Evolutionary conservation across 352 stramenopile species (phyloP).

Genomic region (Phytophthora crassamura): DNA sequence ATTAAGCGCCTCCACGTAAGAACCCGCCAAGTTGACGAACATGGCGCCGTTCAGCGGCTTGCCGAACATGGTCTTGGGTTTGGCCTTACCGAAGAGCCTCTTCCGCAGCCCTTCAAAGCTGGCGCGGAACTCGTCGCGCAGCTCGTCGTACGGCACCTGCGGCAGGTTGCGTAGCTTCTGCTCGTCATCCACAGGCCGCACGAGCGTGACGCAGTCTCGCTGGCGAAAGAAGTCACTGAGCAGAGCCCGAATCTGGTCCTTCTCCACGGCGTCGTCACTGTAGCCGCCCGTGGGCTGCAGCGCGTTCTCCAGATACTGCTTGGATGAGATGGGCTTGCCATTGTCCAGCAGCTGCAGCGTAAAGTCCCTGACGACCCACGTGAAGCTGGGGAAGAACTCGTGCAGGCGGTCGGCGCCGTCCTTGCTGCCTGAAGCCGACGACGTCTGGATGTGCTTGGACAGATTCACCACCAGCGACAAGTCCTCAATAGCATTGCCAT

Average conservation of each 20-base stretch:
- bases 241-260: slow-evolving; percentile 85
- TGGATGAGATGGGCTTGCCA: slow-evolving; percentile 87
- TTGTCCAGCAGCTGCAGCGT: slow-evolving; percentile 88
- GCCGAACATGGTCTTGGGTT: slow-evolving; percentile 87
- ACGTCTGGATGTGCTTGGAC: slow-evolving; percentile 91
- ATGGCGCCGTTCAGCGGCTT: slow-evolving; percentile 89
- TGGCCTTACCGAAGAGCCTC: slow-evolving; percentile 78
- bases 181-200: slow-evolving; percentile 89
- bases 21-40: slow-evolving; percentile 82
- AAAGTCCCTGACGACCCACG: slow-evolving; percentile 93
- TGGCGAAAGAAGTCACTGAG: slow-evolving; percentile 87
- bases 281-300: slow-evolving; percentile 83
- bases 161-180: slow-evolving; percentile 77
- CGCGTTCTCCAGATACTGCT: slow-evolving; percentile 90
- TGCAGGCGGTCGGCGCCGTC: slow-evolving; percentile 50
- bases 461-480: slow-evolving; percentile 92
- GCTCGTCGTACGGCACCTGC: slow-evolving; percentile 71
- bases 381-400: slow-evolving; percentile 89
- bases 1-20: slow-evolving; percentile 90
- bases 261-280: slow-evolving; percentile 74
- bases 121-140: slow-evolving; percentile 83
- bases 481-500: slow-evolving; percentile 90
- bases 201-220: slow-evolving; percentile 90
- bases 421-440: slow-evolving; percentile 30
- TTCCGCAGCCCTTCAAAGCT: slow-evolving; percentile 77